These are phyloP conservation scores for Incumbomyces lentus DNA, from an alignment of 2,329 filamentous ascomycete genomes.

Conservation along the genomic window DNA sequence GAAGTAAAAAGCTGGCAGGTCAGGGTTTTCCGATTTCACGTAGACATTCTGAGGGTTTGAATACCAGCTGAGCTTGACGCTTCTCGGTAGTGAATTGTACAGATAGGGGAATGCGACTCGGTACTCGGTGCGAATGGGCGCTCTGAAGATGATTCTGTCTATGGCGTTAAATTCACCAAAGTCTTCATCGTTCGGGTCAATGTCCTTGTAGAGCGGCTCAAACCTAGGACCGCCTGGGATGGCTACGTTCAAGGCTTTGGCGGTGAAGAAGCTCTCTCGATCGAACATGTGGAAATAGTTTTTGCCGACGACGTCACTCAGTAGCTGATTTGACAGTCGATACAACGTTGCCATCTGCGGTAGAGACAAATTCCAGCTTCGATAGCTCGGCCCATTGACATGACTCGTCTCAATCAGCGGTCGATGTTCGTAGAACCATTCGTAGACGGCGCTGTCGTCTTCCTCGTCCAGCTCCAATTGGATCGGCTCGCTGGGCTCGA, in stretches of 20 bases:
- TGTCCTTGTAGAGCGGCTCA: slow-evolving; percentile 94
- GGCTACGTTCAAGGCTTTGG: slow-evolving; percentile 92
- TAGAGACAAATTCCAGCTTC: slow-evolving; percentile 82
- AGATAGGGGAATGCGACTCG: slow-evolving; percentile 88
- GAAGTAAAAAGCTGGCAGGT: slow-evolving; percentile 92
- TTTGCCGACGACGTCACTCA: slow-evolving; percentile 86
- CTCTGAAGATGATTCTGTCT: slow-evolving; percentile 95
- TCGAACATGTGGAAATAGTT: slow-evolving; percentile 99
- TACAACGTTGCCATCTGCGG: slow-evolving; percentile 95
- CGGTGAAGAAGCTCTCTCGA: slow-evolving; percentile 84
- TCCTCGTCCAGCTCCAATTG: slow-evolving; percentile 96
- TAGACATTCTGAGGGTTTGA: slow-evolving; percentile 91
- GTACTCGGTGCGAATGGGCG: slow-evolving; percentile 89
- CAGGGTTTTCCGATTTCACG: slow-evolving; percentile 73
- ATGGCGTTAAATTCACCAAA: slow-evolving; percentile 99
- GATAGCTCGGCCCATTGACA: slow-evolving; percentile 94
- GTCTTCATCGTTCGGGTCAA: slow-evolving; percentile 96
- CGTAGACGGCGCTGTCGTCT: slow-evolving; percentile 80
- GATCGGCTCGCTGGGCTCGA: slow-evolving; percentile 92
- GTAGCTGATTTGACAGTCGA: slow-evolving; percentile 76
- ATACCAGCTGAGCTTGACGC: slow-evolving; percentile 87
- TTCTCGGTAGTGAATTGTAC: slow-evolving; percentile 92
- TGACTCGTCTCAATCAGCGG: slow-evolving; percentile 84
- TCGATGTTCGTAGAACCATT: slow-evolving; percentile 96
- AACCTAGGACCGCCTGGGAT: slow-evolving; percentile 96